Evolutionary conservation across 352 stramenopile species (phyloP), one percentile per base, ranked within the genome.

Genomic region (Globisporangium ultimum): DNA sequence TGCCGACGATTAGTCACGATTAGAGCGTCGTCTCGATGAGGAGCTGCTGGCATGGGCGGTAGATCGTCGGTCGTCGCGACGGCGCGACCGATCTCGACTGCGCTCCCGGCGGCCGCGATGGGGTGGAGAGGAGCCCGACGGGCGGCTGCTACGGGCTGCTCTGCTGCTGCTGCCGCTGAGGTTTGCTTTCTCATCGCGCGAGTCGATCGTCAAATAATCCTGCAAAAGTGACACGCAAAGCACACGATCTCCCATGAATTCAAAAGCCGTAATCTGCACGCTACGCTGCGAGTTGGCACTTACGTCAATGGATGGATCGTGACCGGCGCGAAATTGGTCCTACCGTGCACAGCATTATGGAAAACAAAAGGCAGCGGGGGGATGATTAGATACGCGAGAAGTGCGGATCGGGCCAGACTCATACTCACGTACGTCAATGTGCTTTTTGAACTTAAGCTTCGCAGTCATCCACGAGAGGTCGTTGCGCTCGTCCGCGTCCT

Each of bases 381-480:
- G 8, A 10, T 36, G 28, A 36, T 36, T 36, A 36, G 24, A 32
- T 10, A 14, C 15, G 40, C n/a, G 1, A 14, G 3, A 2, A 12
- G 15, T 14, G 38, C 24, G 28, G 28, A 36, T 36, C 28, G 28
- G 28, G 28, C 28, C 2, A 36, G 28, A 36, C 28, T 36, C 28
- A 36, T 36, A 10, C 0, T 21, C 17, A 65, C 63, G 41, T 78
- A 93, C 87, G 58, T 96, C 87, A 34, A 94, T 92, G 64, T 96
- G 87, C 51, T 93, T 93, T 60, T 88, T 91, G 66, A 94, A 94
- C 70, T 91, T 91, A 48, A 96, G 77, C 65, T 94, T 91, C n/a
- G 81, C 78, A 1, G 75, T 79, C 80, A 93, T 91, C 87, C 87
- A 96, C 13, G 81, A 89, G 38, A 72, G 73, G 57, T 87, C 80